A percentile compares a stretch with the other conserved stretches of the same genome.
Conservation (phyloP, 1,139 yeast genomes). For the Candida sanyaensis region DNA sequence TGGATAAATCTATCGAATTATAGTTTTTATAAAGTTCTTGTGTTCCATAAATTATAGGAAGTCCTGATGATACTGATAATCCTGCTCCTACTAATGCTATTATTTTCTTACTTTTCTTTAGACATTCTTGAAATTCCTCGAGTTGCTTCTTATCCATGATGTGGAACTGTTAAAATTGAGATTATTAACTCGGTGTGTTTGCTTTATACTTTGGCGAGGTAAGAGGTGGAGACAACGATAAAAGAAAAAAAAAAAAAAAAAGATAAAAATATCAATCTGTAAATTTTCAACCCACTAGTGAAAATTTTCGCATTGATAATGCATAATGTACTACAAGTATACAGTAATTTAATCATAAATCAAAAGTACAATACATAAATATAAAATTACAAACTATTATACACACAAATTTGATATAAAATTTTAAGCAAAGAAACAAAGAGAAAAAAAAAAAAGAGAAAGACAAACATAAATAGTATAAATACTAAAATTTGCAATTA, state of each 20-base stretch:
- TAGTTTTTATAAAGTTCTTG: slow-evolving; percentile 79
- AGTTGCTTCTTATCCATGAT: slow-evolving; percentile 17
- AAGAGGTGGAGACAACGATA: not conserved
- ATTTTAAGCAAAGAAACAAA: too few species aligned
- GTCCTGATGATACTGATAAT: slow-evolving; percentile 72
- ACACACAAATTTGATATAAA: not conserved
- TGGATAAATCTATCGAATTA: slow-evolving; percentile 81
- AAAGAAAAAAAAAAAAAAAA: not conserved
- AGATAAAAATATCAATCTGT: too few species aligned
- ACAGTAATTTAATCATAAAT: not conserved
- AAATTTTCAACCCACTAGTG: not conserved
- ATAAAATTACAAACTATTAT: not conserved
- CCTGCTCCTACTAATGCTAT: slow-evolving; percentile 88
- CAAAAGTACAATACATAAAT: not conserved
- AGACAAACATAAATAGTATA: not conserved
- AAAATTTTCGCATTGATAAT: not conserved
- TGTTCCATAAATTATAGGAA: slow-evolving; percentile 71
- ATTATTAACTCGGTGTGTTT: too few species aligned
- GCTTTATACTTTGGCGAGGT: not conserved
- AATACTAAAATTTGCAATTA: slow-evolving; percentile 1
- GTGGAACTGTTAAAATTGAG: not conserved
- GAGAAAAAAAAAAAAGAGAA: too few species aligned
- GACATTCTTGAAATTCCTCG: slow-evolving; percentile 58
- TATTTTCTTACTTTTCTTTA: slow-evolving; percentile 53
- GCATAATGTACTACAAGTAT: too few species aligned